phyloP scores from a whole-genome alignment of 139 green algal genomes.

The Chlorella sorokiniana region DNA sequence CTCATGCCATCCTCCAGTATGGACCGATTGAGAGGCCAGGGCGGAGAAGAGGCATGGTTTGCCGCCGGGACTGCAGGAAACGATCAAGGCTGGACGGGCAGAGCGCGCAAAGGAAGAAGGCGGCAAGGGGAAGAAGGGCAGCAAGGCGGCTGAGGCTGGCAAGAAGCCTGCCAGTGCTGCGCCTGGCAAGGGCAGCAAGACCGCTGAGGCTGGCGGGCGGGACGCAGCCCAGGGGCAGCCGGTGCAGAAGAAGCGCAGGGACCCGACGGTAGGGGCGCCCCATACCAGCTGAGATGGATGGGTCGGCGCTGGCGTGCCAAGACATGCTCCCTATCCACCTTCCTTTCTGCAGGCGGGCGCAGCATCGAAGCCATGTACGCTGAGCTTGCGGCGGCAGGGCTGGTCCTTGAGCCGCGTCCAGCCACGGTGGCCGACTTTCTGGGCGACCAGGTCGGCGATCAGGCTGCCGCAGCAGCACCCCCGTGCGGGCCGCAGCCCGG shows the following conservation, averaged over 20 bases:
- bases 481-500: not conserved
- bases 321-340: not conserved
- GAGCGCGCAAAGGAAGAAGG: not conserved
- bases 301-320: not conserved
- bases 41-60: no score
- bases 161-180: not conserved
- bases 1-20: not conserved
- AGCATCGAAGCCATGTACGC: conserved; percentile 86
- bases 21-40: no score
- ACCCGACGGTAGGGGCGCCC: conserved; percentile 66
- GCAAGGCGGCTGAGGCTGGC: not conserved
- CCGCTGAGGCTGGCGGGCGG: not conserved
- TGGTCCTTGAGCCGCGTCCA: conserved; percentile 64
- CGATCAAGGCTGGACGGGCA: conserved; percentile 52
- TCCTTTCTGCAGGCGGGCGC: conserved; percentile 61
- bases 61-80: conserved; percentile 53
- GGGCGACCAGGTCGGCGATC: conserved; percentile 49
- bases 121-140: conserved; percentile 1
- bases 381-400: conserved; percentile 81
- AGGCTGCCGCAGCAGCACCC: not conserved
- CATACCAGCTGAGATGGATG: not conserved
- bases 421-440: conserved; percentile 72
- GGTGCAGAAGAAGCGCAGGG: conserved; percentile 83
- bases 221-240: conserved; percentile 39
- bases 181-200: conserved; percentile 42